Evolutionary conservation across 768 basidiomycete species (phyloP), one percentile per base, ranked within the genome.

Genomic region (Xerocomellus amylosporus): DNA sequence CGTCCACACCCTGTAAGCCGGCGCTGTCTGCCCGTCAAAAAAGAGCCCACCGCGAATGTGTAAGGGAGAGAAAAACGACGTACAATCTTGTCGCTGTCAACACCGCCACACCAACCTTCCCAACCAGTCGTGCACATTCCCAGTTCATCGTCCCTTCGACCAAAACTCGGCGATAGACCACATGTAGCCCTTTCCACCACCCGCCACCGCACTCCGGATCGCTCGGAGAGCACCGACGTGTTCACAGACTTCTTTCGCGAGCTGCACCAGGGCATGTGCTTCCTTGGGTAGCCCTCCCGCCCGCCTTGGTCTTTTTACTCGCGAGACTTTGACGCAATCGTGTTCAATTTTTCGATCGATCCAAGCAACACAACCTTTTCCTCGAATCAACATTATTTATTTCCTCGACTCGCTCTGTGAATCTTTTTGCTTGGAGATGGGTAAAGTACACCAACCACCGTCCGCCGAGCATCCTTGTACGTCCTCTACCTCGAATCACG

Each of bases 311-410:
- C 26, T 8, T 4, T 26, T 8, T 26, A 6, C 26, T 8, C 26
- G 5, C 26, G 26, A 26, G 6, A 26, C 26, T 26, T 26, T 26
- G 26, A 26, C 26, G 24, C 79, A n/a, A n/a, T n/a, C n/a, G n/a
- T n/a, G n/a, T n/a, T n/a, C n/a, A n/a, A n/a, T n/a, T 4, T 24
- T 24, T 24, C 24, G 24, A 24, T 24, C 24, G 24, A 24, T 24
- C 24, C 24, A 24, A 24, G 24, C 24, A 24, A 24, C n/a, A n/a
- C n/a, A n/a, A n/a, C n/a, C n/a, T n/a, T n/a, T n/a, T n/a, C n/a
- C n/a, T n/a, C n/a, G 92, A n/a, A 95, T 98, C 62, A 97, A 96
- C 70, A 87, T 96, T 55, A 75, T 97, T 0, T 93, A 96, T 69
- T 86, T 95, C 66, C 81, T 98, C 40, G 93, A 96, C 70, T 85